Evolutionary conservation across 139 green algal species (phyloP), one percentile per base, ranked within the genome.

Genomic region (Chlamydomonas incerta): DNA sequence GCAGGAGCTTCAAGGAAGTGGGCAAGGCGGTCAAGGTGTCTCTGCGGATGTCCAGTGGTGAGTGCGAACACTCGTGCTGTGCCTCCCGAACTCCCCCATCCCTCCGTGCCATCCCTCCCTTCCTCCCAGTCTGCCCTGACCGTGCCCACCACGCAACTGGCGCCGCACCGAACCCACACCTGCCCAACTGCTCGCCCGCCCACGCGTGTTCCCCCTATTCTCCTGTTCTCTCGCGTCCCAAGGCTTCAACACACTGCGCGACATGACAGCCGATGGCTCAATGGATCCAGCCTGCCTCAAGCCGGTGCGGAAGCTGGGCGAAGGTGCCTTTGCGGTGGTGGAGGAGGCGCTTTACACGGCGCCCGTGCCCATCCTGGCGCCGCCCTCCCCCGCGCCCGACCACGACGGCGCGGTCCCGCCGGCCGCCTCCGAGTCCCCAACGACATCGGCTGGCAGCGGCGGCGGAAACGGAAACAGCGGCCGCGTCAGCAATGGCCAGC

Each of bases 261-360:
- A 85, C 68, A 76, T 76, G 80, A 68, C 50, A 33, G 66, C 47
- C 14, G 35, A 41, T 10, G 35, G 18, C 5, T 50, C 41, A 5
- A 13, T 50, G 41, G 41, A 50, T 8, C 41, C 41, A 50, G 41
- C 41, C 41, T 50, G 41, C 41, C 80, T 85, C 8, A 68, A 69
- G 47, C 6, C 52, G 8, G 2, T 85, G 28, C 28, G 63, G 15
- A 69, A 60, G 67, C 67, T 85, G 67, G 80, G 80, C 4, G 67
- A 77, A 47, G 80, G 80, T 15, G 80, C 80, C 1, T 85, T 85
- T 24, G 80, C 80, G 11, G 67, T 76, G 33, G 80, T 85, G 33
- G 80, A 85, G 67, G 66, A 77, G 50, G 80, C 80, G 14, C 0
- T 57, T 3, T 76, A 77, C 80, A 77, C 20, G 3, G 66, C 65